Base-by-base conservation (phyloP, 2,329 filamentous ascomycete genomes). In the Aspergillus sp. region DNA sequence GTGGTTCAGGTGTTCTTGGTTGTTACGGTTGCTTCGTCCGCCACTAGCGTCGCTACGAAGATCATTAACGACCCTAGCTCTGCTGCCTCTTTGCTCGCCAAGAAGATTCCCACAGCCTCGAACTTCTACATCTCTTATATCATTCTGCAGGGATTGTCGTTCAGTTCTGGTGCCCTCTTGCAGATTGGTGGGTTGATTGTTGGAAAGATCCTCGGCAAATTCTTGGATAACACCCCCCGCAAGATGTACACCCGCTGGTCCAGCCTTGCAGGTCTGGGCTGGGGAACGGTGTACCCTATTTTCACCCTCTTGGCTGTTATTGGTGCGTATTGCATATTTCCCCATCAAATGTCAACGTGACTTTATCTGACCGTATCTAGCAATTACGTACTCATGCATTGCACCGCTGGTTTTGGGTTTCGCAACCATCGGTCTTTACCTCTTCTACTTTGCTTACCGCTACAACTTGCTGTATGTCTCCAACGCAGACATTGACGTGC, bases 111-210 rank as follows among this genome's bases (percentile, higher is more conserved):
- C 17, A 87, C 85, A 56, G 87, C 91, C 0, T 93, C 92, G 60
- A 98, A 96, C 76, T 96, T 98, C 71, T 99, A 97, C 75, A 88
- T 98, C 19, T 91, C 89, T 0, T 99, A 98, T 77, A 96, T 99
- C 64, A 86, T 98, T 33, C 85, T 99, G 3, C 95, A 98, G 74
- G 96, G 93, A 35, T 75, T 98, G 57, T 88, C 88, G 1, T 87
- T 93, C 60, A 89, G 91, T 3, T 84, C 90, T 0, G 84, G 87
- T 47, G 84, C 90, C 1, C 75, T 98, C 5, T 81, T 96, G 2
- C 91, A 96, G 65, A 82, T 90, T 47, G 79, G 76, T 19, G 91
- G 91, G 15, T 82, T 98, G 51, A 75, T 93, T 47, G 75, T 96
- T 31, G 90, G 89, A 70, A 86, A 86, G 51, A 70, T 96, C 6